Percentiles rank a stretch among this genome's conserved stretches.
phyloP scores from a whole-genome alignment of 257 asterid species.

The Lycium ferocissimum region DNA sequence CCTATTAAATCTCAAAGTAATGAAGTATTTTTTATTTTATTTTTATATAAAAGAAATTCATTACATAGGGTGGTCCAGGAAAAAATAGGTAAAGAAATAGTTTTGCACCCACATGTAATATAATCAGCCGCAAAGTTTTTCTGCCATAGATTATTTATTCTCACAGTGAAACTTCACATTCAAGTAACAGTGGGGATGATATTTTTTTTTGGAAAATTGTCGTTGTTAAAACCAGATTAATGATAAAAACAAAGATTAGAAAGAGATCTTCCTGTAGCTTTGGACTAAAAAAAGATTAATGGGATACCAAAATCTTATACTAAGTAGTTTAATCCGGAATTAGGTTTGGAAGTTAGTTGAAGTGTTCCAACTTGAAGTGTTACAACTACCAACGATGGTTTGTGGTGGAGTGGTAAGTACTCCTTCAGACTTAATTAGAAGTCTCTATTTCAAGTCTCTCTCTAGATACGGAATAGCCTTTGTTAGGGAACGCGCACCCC shows the following conservation, averaged over 20 bases:
- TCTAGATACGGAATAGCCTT: too few relatives aligned
- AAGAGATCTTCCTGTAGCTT: neutral
- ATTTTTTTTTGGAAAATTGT: neutral
- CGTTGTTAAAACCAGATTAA: neutral
- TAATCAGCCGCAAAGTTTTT: neutral
- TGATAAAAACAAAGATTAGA: neutral
- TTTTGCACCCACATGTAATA: neutral
- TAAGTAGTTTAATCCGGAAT: neutral
- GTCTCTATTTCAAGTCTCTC: too few relatives aligned
- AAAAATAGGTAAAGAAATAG: neutral
- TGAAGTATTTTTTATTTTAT: too few relatives aligned
- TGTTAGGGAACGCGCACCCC: too few relatives aligned
- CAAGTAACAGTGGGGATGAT: neutral
- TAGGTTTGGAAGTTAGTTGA: neutral
- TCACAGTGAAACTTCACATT: too few relatives aligned
- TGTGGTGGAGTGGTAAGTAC: too few relatives aligned
- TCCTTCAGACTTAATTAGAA: too few relatives aligned
- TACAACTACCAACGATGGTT: too few relatives aligned
- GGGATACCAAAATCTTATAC: neutral
- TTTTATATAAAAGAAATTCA: neutral
- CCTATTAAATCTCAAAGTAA: too few relatives aligned
- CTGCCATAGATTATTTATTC: neutral
- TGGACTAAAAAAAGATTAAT: slow-evolving; percentile 11
- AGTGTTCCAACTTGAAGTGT: neutral
- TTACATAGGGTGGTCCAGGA: neutral